phyloP scores from a whole-genome alignment of 2,329 filamentous ascomycete species.

The Ceratocystiopsis sp. region DNA sequence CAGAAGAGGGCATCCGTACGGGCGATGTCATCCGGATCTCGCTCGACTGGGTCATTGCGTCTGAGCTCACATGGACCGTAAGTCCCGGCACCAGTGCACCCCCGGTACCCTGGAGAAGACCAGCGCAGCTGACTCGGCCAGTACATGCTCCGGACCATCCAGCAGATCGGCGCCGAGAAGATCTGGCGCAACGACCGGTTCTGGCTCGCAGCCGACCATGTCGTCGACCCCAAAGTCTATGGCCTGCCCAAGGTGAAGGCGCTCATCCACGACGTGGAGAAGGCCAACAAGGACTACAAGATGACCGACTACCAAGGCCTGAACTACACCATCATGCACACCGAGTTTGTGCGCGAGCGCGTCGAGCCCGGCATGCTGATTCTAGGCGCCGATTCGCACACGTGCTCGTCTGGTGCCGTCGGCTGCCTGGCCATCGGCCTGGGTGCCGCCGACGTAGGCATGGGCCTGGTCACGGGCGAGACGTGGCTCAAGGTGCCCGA shows the following conservation, averaged over 20 bases:
- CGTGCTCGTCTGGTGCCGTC: slow-evolving; percentile 20
- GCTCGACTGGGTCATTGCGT: slow-evolving; percentile 29
- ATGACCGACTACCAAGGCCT: slow-evolving; percentile 24
- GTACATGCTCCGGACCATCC: slow-evolving; percentile 15
- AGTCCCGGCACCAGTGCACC: not conserved
- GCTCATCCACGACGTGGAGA: slow-evolving; percentile 20
- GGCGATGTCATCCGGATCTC: slow-evolving; percentile 24
- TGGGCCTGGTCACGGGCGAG: slow-evolving; percentile 21
- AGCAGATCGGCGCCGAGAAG: slow-evolving; percentile 20
- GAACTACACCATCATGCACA: slow-evolving; percentile 23
- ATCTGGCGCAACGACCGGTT: slow-evolving; percentile 32
- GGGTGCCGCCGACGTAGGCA: slow-evolving; percentile 21
- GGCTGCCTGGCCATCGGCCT: slow-evolving; percentile 20
- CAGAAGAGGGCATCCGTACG: slow-evolving; percentile 16
- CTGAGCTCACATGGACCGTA: slow-evolving; percentile 22
- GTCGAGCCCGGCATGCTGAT: slow-evolving; percentile 21
- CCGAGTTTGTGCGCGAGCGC: slow-evolving; percentile 21
- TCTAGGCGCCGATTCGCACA: slow-evolving; percentile 22
- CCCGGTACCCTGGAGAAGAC: not conserved
- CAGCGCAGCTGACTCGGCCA: slow-evolving; percentile 18
- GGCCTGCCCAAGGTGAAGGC: slow-evolving; percentile 17
- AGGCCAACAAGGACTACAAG: slow-evolving; percentile 22
- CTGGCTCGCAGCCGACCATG: slow-evolving; percentile 32
- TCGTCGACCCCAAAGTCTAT: slow-evolving; percentile 26
- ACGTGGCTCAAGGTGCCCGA: slow-evolving; percentile 24